A percentile compares a stretch with the other conserved stretches of the same genome.
Conservation (phyloP, 2,329 filamentous ascomycete genomes). For the Juglanconis juglandina region DNA sequence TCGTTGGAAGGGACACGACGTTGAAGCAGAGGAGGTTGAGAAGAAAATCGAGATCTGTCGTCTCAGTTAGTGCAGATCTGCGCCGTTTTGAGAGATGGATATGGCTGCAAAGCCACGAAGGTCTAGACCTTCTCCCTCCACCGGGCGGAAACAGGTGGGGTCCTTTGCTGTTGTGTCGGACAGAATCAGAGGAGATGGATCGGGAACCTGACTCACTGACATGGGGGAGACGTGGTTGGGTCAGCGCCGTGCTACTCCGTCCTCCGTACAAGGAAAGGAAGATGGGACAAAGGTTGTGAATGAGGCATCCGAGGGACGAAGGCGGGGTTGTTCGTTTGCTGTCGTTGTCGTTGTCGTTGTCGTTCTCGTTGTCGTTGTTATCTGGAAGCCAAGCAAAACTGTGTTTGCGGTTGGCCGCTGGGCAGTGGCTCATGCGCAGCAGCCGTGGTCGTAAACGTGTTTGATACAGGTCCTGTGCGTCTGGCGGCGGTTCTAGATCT, state of each 20-base stretch:
- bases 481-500: not conserved
- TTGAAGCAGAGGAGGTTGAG: not conserved
- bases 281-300: not conserved
- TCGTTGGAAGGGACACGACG: too few relatives aligned
- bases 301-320: not conserved
- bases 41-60: slow-evolving; percentile 2
- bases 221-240: not conserved
- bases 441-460: too few relatives aligned
- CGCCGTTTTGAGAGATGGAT: slow-evolving; percentile 8
- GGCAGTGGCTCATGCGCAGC: too few relatives aligned
- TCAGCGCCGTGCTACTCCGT: too few relatives aligned
- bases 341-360: not conserved
- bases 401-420: not conserved
- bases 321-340: not conserved
- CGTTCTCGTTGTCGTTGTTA: too few relatives aligned
- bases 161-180: not conserved
- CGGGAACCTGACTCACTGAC: slow-evolving; percentile 5
- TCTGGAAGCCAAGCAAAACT: not conserved
- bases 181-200: not conserved
- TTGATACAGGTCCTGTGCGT: too few relatives aligned
- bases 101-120: not conserved
- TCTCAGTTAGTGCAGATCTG: slow-evolving; percentile 9
- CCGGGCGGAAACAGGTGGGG: not conserved
- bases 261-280: not conserved
- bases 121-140: not conserved